phyloP scores from a whole-genome alignment of 2,329 filamentous ascomycete genomes.

The Ceratocystis cacaofunesta region DNA sequence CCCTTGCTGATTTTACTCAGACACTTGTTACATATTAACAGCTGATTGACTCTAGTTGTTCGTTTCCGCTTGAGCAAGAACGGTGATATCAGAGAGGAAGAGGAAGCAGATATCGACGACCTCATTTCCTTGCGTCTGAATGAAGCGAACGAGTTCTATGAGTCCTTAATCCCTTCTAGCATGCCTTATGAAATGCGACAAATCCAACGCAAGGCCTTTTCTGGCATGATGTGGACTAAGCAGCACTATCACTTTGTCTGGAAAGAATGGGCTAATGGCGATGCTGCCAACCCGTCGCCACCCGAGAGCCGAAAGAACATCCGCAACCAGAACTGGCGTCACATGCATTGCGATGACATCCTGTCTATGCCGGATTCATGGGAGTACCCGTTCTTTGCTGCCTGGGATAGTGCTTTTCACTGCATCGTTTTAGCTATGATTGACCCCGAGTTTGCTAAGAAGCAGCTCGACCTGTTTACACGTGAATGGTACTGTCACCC shows the following conservation, averaged over 20 bases:
- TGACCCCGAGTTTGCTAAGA: slow-evolving; percentile 94
- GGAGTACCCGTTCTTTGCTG: slow-evolving; percentile 97
- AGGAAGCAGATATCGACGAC: slow-evolving; percentile 45
- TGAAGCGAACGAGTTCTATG: slow-evolving; percentile 97
- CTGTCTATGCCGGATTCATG: slow-evolving; percentile 96
- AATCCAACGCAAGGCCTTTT: slow-evolving; percentile 85
- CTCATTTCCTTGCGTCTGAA: slow-evolving; percentile 69
- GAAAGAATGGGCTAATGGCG: slow-evolving; percentile 95
- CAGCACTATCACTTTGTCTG: slow-evolving; percentile 94
- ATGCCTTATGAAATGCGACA: slow-evolving; percentile 90
- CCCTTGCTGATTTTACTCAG: background rate
- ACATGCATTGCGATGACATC: slow-evolving; percentile 88
- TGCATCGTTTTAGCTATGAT: slow-evolving; percentile 95
- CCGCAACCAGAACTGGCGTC: slow-evolving; percentile 82
- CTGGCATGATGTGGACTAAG: slow-evolving; percentile 98
- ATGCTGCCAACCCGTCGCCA: slow-evolving; percentile 75
- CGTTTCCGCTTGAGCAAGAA: slow-evolving; percentile 71
- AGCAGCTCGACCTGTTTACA: slow-evolving; percentile 89
- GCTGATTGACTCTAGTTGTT: slow-evolving; percentile 44
- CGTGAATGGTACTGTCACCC: slow-evolving; percentile 98
- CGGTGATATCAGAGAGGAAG: slow-evolving; percentile 28
- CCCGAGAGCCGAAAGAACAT: slow-evolving; percentile 65
- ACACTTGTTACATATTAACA: background rate
- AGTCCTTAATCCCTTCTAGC: slow-evolving; percentile 76
- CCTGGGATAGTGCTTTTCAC: slow-evolving; percentile 95